These are phyloP conservation scores for Keqinozyma sinolaborantium DNA, from an alignment of 1,139 yeast species.

Conservation along the genomic window DNA sequence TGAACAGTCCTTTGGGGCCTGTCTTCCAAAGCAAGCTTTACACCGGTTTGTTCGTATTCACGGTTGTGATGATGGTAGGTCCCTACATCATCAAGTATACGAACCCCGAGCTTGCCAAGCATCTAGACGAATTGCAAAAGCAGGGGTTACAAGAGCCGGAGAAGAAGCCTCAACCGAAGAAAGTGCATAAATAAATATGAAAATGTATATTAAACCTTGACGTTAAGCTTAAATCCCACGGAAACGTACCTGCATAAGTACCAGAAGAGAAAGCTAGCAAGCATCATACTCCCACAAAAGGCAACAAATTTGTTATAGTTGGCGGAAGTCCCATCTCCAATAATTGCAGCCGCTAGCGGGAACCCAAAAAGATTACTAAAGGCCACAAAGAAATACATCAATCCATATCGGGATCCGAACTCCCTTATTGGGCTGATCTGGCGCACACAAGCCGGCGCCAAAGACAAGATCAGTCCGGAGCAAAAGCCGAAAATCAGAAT, in stretches of 20 bases:
- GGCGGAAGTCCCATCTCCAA: constrained; percentile 26
- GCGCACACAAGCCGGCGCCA: constrained; percentile 40
- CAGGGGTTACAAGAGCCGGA: constrained; percentile 2
- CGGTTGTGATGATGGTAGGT: constrained; percentile 28
- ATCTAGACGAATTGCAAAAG: constrained; percentile 24
- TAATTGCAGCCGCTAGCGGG: constrained; percentile 43
- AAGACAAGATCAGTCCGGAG: constrained; percentile 23
- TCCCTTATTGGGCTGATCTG: constrained; percentile 29
- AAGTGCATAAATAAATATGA: too few species aligned
- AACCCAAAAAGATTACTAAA: constrained; percentile 39
- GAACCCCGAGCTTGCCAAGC: constrained; percentile 38
- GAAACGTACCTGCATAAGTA: constrained; percentile 24
- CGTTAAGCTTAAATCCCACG: constrained; percentile 31
- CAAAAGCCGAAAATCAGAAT: constrained; percentile 28
- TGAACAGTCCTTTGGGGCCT: constrained; percentile 43
- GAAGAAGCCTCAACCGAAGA: background rate
- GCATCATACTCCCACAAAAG: constrained; percentile 30
- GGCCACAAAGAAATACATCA: constrained; percentile 35
- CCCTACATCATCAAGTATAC: constrained; percentile 30
- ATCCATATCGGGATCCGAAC: constrained; percentile 41
- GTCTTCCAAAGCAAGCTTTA: constrained; percentile 36
- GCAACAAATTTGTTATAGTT: constrained; percentile 33
- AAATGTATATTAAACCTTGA: constrained; percentile 24
- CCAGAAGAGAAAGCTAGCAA: constrained; percentile 30
- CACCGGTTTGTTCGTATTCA: constrained; percentile 28